Percentiles rank a stretch among this genome's conserved stretches.
Conservation (phyloP, 108 stramenopile genomes). For the Epithemia pelagica region DNA sequence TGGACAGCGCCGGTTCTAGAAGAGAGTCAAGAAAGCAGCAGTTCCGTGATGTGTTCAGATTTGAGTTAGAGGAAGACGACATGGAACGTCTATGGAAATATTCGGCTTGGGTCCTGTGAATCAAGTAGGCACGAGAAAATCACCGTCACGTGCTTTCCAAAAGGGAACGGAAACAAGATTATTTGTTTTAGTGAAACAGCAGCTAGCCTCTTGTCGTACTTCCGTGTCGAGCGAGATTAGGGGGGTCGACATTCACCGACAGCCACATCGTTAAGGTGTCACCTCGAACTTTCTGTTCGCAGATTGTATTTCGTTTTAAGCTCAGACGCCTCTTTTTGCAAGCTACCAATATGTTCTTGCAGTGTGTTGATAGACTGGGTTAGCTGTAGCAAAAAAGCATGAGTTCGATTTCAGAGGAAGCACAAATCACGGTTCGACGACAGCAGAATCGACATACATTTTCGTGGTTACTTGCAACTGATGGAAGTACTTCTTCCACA, state of each 20-base stretch:
- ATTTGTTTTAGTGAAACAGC: no score
- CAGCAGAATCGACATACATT: conserved; percentile 44
- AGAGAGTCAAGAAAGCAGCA: conserved; percentile 20
- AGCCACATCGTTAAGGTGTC: not conserved
- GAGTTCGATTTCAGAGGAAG: no score
- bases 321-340: conserved; percentile 70
- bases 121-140: no score
- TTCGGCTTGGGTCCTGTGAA: conserved; percentile 8
- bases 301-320: conserved; percentile 74
- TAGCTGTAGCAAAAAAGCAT: conserved; percentile 34
- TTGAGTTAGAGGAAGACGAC: conserved; percentile 66
- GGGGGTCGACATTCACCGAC: conserved; percentile 2
- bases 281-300: conserved; percentile 18
- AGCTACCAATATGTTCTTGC: conserved; percentile 41
- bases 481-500: conserved; percentile 89
- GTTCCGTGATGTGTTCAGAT: conserved; percentile 59
- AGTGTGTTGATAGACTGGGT: conserved; percentile 52
- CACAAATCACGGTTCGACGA: not conserved
- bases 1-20: conserved; percentile 15
- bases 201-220: no score
- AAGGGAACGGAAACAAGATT: no score
- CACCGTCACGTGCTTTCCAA: no score
- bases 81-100: conserved; percentile 33
- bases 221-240: no score
- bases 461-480: conserved; percentile 67